phyloP scores from a whole-genome alignment of 2,329 filamentous ascomycete species.

The Pestalotiopsis sp. region DNA sequence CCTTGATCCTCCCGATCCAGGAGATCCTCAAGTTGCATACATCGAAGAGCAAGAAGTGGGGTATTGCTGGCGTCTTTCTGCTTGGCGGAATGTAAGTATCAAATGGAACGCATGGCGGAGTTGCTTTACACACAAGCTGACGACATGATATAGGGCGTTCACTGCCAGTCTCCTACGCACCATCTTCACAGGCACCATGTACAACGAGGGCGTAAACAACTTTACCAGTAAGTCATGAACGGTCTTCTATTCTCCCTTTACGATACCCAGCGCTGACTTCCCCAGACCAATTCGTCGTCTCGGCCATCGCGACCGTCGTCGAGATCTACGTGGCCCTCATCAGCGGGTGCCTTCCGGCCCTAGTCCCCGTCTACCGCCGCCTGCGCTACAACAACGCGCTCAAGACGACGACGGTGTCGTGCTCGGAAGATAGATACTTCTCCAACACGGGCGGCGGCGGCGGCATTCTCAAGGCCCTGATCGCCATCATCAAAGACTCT shows the following conservation, averaged over 20 bases:
- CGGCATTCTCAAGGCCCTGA: no score
- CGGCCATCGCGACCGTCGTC: slow-evolving; percentile 11
- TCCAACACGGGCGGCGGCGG: background rate
- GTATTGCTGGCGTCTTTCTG: slow-evolving; percentile 10
- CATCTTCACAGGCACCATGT: background rate
- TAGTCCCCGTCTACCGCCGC: slow-evolving; percentile 19
- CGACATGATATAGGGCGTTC: slow-evolving; percentile 5
- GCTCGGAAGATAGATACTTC: background rate
- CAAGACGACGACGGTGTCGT: background rate
- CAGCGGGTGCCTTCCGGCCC: slow-evolving; percentile 17
- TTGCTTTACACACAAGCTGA: background rate
- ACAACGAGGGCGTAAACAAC: background rate
- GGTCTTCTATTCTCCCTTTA: background rate
- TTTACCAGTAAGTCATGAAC: background rate
- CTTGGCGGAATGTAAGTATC: slow-evolving; percentile 14
- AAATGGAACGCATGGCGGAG: background rate
- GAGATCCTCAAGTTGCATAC: slow-evolving; percentile 8
- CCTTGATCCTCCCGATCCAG: slow-evolving; percentile 13
- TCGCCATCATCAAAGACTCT: no score
- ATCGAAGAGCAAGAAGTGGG: slow-evolving; percentile 7
- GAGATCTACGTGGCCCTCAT: slow-evolving; percentile 21
- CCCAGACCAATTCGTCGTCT: slow-evolving; percentile 10
- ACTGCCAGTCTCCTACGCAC: slow-evolving; percentile 11
- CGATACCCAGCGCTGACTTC: background rate
- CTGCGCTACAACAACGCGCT: slow-evolving; percentile 14